A percentile compares a stretch with the other conserved stretches of the same genome.
Conservation (phyloP, 2,329 filamentous ascomycete species). For the Calcarisporium arbuscula region DNA sequence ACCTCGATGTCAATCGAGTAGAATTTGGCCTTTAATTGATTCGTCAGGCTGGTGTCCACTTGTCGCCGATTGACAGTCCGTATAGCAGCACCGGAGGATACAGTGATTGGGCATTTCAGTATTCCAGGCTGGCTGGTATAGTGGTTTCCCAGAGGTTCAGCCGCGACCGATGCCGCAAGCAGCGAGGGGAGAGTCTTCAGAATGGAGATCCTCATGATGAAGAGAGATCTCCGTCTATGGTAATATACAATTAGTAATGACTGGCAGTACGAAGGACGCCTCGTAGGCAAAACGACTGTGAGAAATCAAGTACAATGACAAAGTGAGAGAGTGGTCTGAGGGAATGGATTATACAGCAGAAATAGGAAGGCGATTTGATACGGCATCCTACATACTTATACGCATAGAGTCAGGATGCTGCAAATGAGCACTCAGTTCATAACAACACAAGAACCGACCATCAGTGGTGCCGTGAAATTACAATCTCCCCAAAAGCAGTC, state of each 20-base stretch:
- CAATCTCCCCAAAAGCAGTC: no score
- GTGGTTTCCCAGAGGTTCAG: constrained; percentile 11
- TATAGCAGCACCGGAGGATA: constrained; percentile 2
- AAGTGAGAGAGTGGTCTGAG: no score
- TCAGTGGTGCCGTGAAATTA: no score
- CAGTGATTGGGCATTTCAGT: constrained; percentile 10
- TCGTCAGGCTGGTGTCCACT: constrained; percentile 4
- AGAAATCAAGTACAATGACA: no score
- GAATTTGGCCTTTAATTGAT: constrained; percentile 11
- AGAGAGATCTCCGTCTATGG: constrained; percentile 5
- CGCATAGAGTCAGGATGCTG: no score
- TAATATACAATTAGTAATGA: constrained; percentile 23
- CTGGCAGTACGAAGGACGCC: no score
- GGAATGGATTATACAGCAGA: no score
- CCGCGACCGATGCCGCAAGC: constrained; percentile 20
- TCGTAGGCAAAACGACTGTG: no score
- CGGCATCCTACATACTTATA: no score
- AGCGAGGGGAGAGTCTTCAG: constrained; percentile 22
- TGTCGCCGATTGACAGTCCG: constrained; percentile 9
- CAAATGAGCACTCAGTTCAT: no score
- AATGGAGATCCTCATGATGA: constrained; percentile 25
- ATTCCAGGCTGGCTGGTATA: constrained; percentile 3
- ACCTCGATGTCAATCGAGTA: constrained; percentile 22
- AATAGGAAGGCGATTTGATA: no score
- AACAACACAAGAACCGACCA: no score